Evolutionary conservation across 2,329 filamentous ascomycete species (phyloP), one percentile per base, ranked within the genome.

Genomic region (Fusarium domesticum): DNA sequence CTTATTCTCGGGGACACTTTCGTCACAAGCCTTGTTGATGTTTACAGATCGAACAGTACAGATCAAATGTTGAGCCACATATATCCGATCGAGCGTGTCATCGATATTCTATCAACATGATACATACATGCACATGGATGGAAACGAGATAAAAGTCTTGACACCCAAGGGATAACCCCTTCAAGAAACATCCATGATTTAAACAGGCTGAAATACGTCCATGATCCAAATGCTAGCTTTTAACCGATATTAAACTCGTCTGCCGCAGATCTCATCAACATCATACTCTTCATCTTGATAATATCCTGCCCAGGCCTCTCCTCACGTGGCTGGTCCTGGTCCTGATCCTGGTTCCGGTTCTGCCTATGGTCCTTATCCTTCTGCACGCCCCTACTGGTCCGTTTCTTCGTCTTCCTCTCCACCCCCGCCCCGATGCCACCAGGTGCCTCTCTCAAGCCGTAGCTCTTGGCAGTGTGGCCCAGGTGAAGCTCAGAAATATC

Each of bases 381-480:
- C 35, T 51, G 45, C 5, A 40, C 48, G 12, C 61, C 59, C 50
- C 64, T 69, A 44, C 61, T 62, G 30, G 63, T 35, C 60, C 56
- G 49, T 56, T 70, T 71, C 68, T 69, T 66, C 58, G 70, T 61
- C 67, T 72, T 67, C 60, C 69, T 64, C 63, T 76, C 54, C 68
- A 78, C 64, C 8, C 78, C 77, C 2, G 74, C 75, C 25, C 83
- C 83, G 42, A 98, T 95, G 38, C 87, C 86, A 5, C 87, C 86
- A 0, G 93, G 93, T 23, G 89, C 83, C 65, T 98, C 93, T 52
- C 95, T 78, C 54, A 98, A 71, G 2, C 84, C 93, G 64, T 95
- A 98, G 18, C 87, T 89, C 74, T 98, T 98, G 6, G 92, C 92
- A 53, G 93, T 73, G 73, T 98, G 93, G 3, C 93, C 93, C 6